These are phyloP conservation scores for Penicillium sp. DNA, from an alignment of 2,329 filamentous ascomycete genomes.

Conservation along the genomic window DNA sequence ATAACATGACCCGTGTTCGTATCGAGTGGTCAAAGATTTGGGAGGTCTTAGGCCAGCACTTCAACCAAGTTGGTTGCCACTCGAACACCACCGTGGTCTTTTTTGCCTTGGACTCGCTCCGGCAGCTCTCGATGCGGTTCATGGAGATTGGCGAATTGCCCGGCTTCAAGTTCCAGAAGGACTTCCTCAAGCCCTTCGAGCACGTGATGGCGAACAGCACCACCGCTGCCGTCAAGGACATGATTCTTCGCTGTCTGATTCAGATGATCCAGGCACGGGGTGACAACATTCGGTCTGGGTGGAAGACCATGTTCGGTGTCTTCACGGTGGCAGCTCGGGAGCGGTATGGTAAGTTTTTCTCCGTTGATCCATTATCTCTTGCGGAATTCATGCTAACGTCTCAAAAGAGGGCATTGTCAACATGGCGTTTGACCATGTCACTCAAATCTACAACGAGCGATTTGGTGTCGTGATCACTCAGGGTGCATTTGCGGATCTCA, in stretches of 20 bases:
- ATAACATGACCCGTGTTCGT: constrained; percentile 98
- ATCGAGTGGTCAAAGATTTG: constrained; percentile 99
- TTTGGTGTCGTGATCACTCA: constrained; percentile 96
- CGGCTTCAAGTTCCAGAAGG: constrained; percentile 99
- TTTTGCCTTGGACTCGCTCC: constrained; percentile 90
- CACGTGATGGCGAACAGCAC: constrained; percentile 92
- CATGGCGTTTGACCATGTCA: constrained; percentile 93
- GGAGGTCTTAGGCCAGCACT: constrained; percentile 95
- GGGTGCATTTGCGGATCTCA: constrained; percentile 90
- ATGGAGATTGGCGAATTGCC: constrained; percentile 97
- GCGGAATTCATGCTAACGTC: constrained; percentile 19
- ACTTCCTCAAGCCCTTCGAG: constrained; percentile 97
- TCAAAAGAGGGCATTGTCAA: constrained; percentile 81
- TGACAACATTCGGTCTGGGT: constrained; percentile 94
- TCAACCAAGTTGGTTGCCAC: constrained; percentile 95
- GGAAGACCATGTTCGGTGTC: constrained; percentile 99
- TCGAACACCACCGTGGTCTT: constrained; percentile 96
- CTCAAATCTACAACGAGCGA: constrained; percentile 88
- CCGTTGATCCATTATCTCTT: not conserved
- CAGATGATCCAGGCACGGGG: constrained; percentile 99
- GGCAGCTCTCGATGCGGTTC: constrained; percentile 96
- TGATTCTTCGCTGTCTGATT: constrained; percentile 90
- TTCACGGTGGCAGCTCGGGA: constrained; percentile 94
- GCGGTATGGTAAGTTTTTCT: constrained; percentile 59
- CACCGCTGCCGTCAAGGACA: constrained; percentile 90